Conservation (phyloP, 1,284 basidiomycete species). For the Boletus smithii region DNA sequence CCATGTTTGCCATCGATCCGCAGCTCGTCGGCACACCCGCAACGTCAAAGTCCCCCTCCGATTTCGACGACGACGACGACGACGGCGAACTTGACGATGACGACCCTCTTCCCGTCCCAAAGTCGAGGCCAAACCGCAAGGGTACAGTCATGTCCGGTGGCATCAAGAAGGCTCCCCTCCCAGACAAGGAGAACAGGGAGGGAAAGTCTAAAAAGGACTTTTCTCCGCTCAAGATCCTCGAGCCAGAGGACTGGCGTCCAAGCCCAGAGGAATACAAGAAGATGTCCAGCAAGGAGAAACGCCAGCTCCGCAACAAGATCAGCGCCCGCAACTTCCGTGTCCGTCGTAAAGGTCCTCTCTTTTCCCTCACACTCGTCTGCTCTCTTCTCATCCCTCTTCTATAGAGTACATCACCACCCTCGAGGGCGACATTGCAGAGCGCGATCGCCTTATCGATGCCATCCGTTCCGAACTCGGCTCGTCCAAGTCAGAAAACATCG, state of each 20-base stretch:
- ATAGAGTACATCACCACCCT: conserved; percentile 92
- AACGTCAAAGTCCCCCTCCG: conserved; percentile 35
- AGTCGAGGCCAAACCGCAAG: conserved; percentile 52
- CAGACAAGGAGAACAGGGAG: conserved; percentile 38
- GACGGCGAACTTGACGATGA: conserved; percentile 27
- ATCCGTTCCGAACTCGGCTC: conserved; percentile 83
- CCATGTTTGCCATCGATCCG: conserved; percentile 48
- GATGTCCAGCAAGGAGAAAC: conserved; percentile 93
- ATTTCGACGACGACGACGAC: conserved; percentile 30
- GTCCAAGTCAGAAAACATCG: conserved; percentile 78
- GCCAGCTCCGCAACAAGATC: conserved; percentile 96
- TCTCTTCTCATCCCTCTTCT: conserved; percentile 2
- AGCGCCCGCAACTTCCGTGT: conserved; percentile 93
- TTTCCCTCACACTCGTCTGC: conserved; percentile 1
- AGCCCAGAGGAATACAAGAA: conserved; percentile 94
- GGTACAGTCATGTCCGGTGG: conserved; percentile 73
- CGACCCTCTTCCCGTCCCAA: conserved; percentile 23
- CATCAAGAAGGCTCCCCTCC: conserved; percentile 50
- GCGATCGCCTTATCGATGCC: conserved; percentile 86
- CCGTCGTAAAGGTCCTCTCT: conserved; percentile 79
- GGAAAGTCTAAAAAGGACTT: conserved; percentile 13
- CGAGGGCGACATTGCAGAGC: conserved; percentile 90
- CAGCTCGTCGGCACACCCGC: conserved; percentile 49
- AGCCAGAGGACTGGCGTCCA: conserved; percentile 75
- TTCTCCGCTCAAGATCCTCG: conserved; percentile 27